Base-by-base conservation (phyloP, 2,329 filamentous ascomycete species). In the Ophiosphaerella narmari region DNA sequence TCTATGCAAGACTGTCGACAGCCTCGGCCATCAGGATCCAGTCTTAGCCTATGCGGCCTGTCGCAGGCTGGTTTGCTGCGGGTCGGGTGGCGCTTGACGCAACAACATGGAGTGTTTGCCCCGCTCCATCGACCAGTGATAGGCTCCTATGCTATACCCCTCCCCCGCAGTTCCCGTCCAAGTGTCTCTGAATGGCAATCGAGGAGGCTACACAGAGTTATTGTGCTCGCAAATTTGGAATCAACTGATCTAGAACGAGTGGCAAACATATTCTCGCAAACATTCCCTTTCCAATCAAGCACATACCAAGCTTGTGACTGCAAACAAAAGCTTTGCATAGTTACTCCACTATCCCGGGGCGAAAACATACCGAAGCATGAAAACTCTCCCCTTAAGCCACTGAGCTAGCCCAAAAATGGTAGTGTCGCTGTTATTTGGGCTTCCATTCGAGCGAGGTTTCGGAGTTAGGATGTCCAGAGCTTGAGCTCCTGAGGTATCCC, bases 381-480 rank as follows among this genome's bases (percentile, higher is more conserved):
- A 48, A 39, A 48, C 43, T 47, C 48, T 51, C 46, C 55, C 29
- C 29, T 49, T 42, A 46, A 50, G 44, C 57, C 59, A 54, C 57
- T n/a, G 14, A 23, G 35, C 66, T 68, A 67, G 44, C 35, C 54
- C 55, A 9, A 45, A 67, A 50, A 9, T 18, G 55, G 64, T 34
- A 65, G 50, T 44, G 59, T 40, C 37, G 51, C 52, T 39, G 48
- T 48, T 39, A 53, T 29, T 55, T 71, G 69, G 69, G 67, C 61
- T 66, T 68, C 69, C 68, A 54, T 71, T 73, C 55, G 65, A 70
- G 70, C 70, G 71, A 73, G 56, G 49, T 37, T 43, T 48, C 32
- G n/a, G 21, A 21, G 36, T 23, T 18, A 21, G 39, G 24, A 11
- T 43, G 39, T 38, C 32, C 42, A 45, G 37, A 47, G 14, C 21